Percentiles rank a stretch among this genome's conserved stretches.
phyloP scores from a whole-genome alignment of 768 basidiomycete genomes.

The Tephrocybe rancida region DNA sequence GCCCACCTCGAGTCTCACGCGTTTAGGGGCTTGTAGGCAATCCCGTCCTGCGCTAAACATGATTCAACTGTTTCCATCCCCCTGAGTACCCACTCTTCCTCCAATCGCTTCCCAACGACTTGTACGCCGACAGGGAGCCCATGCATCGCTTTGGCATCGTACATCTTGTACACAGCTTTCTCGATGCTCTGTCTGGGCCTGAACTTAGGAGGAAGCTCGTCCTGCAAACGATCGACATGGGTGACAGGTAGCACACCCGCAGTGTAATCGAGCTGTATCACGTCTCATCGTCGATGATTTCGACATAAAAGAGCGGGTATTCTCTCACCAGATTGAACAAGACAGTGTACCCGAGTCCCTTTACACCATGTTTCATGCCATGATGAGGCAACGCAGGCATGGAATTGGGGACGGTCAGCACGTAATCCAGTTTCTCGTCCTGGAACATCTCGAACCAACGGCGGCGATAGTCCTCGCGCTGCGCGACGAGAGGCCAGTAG shows the following conservation, averaged over 20 bases:
- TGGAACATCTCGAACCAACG: conserved; percentile 45
- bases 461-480: conserved; percentile 44
- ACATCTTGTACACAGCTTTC: conserved; percentile 47
- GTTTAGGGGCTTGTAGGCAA: conserved; percentile 21
- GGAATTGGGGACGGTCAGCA: conserved; percentile 60
- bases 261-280: conserved; percentile 43
- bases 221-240: conserved; percentile 45
- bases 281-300: neutral
- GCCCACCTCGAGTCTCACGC: neutral
- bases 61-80: conserved; percentile 58
- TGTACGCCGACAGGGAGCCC: conserved; percentile 66
- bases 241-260: conserved; percentile 65
- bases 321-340: conserved; percentile 59
- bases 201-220: conserved; percentile 37
- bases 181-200: conserved; percentile 45
- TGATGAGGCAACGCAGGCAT: conserved; percentile 56
- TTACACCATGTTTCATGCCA: conserved; percentile 54
- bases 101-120: conserved; percentile 56
- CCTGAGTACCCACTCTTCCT: conserved; percentile 66
- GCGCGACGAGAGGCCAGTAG: conserved; percentile 48
- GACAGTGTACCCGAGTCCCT: conserved; percentile 60
- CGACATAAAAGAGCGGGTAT: neutral
- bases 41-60: conserved; percentile 29
- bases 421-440: conserved; percentile 52
- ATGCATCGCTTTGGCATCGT: conserved; percentile 53